Conservation (phyloP, 805 yeast species). For the Candida odintsovae region DNA sequence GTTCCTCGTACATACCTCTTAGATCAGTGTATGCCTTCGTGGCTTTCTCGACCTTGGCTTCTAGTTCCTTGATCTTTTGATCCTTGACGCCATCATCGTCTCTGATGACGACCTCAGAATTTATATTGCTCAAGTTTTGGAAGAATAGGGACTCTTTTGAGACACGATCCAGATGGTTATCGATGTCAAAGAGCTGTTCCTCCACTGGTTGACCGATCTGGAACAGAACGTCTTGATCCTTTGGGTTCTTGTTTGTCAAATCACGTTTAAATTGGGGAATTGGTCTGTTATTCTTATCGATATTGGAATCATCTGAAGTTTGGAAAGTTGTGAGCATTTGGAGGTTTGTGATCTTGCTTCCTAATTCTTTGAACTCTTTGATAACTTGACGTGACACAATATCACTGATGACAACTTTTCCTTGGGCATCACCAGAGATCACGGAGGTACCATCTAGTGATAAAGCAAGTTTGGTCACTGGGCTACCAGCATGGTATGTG, state of each 20-base stretch:
- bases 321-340: constrained; percentile 13
- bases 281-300: constrained; percentile 25
- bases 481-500: constrained; percentile 38
- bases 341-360: constrained; percentile 14
- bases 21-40: constrained; percentile 55
- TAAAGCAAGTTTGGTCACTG: constrained; percentile 48
- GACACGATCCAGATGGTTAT: constrained; percentile 42
- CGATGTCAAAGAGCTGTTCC: constrained; percentile 33
- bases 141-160: constrained; percentile 49
- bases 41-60: constrained; percentile 42
- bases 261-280: constrained; percentile 66
- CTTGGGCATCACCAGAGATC: constrained; percentile 68
- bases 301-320: constrained; percentile 2
- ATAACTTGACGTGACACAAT: constrained; percentile 62
- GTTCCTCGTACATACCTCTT: constrained; percentile 53
- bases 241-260: constrained; percentile 35
- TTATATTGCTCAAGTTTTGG: constrained; percentile 34
- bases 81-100: constrained; percentile 19
- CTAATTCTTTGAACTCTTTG: constrained; percentile 40
- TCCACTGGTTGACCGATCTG: constrained; percentile 25
- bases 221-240: constrained; percentile 38
- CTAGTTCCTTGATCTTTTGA: constrained; percentile 31
- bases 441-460: constrained; percentile 73
- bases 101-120: constrained; percentile 30
- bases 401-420: constrained; percentile 65